Base-by-base conservation (phyloP, 2,329 filamentous ascomycete genomes). In the Talaromyces sp. region DNA sequence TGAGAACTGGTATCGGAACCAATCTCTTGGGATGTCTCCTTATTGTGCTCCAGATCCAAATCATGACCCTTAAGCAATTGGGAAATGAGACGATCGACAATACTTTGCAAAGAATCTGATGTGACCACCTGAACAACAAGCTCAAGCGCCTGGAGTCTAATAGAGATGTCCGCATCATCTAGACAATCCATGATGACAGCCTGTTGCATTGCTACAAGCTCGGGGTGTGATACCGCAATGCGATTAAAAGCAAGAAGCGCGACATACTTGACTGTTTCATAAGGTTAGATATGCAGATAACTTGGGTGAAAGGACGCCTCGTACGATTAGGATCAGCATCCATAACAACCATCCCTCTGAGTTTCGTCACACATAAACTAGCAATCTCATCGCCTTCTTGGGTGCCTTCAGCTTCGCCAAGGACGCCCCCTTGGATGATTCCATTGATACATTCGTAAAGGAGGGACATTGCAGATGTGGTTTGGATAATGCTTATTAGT, bases 401-500 rank as follows among this genome's bases (percentile, higher is more conserved):
- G 23, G 88, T 86, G 59, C 91, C 90, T 66, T 93, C 91, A 31
- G 88, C 87, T 52, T 89, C 91, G 34, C 92, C 91, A 56, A 99
- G 80, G 61, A 99, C 96, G 0, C 95, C 95, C 31, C 95, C 95
- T 73, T 97, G 93, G 63, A 99, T 96, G 65, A 99, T 96, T 28
- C 95, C 95, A 74, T 96, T 97, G 76, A 99, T 97, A 72, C 95
- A 99, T 77, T 99, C 95, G 69, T 99, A 99, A 5, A 98, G 79
- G 31, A 99, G 78, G n/a, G 95, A 98, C 95, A 98, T 98, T 31
- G 95, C 95, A 5, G 91, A 90, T 0, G 95, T 99, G 0, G 93
- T 96, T 68, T 91, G 89, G 66, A 99, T 98, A 55, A 99, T 89
- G 67, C 91, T 92, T 0, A 92, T 96, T 64, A 99, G 80, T 16